Base-by-base conservation (phyloP, 148 eudicot genomes). In the Fagopyrum esculentum region DNA sequence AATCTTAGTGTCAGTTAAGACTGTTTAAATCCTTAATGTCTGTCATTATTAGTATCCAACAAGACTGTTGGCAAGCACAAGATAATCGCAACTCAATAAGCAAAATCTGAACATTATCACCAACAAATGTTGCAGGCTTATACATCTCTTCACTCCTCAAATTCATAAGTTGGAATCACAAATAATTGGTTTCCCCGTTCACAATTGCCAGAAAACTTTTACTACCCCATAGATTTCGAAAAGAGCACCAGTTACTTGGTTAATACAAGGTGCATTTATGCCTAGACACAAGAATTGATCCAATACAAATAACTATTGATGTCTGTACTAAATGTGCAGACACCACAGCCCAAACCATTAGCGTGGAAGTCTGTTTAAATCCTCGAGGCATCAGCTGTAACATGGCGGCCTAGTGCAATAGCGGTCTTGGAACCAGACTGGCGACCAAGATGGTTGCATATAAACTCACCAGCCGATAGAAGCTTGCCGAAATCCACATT, bases 341-440 rank as follows among this genome's bases (percentile, higher is more conserved):
- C 40, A 8, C 54, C 16, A 13, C 26, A 17, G 2, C 71, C 74
- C 47, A 6, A 71, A 6, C 19, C 52, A 29, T 13, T 6, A 52
- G 75, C 63, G 44, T 17, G 48, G n/a, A 72, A 48, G 22, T 1
- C 50, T 19, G 11, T 13, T 48, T 79, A 84, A 30, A 85, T 82
- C 77, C 81, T 83, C 69, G 81, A 85, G 74, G 87, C 79, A 48
- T 84, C 87, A 13, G 83, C 78, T 7, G 87, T 76, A 35, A 76
- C 82, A 69, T 84, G 87, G 78, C 84, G 87, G 78, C 84, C 84
- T 73, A 89, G 43, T 35, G 93, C 90, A 26, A 80, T 51, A 45
- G 93, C 90, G 48, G 90, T 80, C 78, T 89, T 89, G 60, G 93
- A 85, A 4, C 89, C 87, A 16, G 93, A 84, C 10, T 35, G 72